A percentile compares a stretch with the other conserved stretches of the same genome.
Evolutionary conservation across 2,329 filamentous ascomycete genomes (phyloP).

Genomic region (Penicillium sp.): DNA sequence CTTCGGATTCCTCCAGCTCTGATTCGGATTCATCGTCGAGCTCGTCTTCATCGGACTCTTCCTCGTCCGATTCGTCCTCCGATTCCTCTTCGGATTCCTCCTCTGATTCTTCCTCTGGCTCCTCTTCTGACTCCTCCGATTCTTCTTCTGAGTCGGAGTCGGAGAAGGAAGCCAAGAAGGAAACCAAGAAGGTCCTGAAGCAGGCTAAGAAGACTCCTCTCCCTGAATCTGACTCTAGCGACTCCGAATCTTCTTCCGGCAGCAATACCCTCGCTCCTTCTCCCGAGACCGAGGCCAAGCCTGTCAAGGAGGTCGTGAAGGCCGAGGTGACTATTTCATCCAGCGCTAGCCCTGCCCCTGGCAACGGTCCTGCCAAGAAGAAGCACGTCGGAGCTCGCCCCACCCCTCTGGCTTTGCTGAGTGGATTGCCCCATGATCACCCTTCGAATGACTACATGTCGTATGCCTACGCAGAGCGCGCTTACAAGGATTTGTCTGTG

Average conservation of each 20-base stretch:
- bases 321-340: conserved; percentile 47
- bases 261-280: conserved; percentile 35
- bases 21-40: conserved; percentile 22
- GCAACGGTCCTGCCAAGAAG: conserved; percentile 32
- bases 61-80: conserved; percentile 33
- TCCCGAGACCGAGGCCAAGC: conserved; percentile 26
- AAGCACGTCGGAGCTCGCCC: conserved; percentile 54
- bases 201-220: conserved; percentile 38
- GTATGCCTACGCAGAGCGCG: conserved; percentile 85
- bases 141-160: conserved; percentile 19
- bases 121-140: conserved; percentile 18
- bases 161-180: conserved; percentile 18
- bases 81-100: conserved; percentile 20
- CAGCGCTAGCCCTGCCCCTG: conserved; percentile 48
- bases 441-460: conserved; percentile 76
- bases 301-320: conserved; percentile 19
- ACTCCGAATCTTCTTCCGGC: conserved; percentile 27
- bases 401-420: conserved; percentile 75
- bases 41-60: conserved; percentile 37
- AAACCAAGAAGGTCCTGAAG: conserved; percentile 31
- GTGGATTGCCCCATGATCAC: conserved; percentile 67
- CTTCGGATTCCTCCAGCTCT: conserved; percentile 26
- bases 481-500: conserved; percentile 82
- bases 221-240: conserved; percentile 34
- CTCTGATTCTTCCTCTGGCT: conserved; percentile 14